Percentiles rank a stretch among this genome's conserved stretches.
Conservation (phyloP, 1,284 basidiomycete species). For the Ceratobasidium sp. region DNA sequence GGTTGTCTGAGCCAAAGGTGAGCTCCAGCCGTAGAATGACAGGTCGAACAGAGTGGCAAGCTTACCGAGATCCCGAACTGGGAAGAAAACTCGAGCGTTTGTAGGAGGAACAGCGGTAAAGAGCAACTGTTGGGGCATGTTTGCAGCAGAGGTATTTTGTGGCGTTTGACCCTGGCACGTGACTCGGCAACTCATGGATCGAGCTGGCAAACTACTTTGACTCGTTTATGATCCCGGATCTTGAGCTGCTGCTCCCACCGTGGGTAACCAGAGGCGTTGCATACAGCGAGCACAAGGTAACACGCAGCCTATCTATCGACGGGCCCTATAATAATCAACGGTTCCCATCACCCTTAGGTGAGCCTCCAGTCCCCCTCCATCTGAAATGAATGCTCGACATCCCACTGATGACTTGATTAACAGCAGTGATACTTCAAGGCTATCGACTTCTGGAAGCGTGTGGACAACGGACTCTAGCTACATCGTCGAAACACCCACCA, state of each 20-base stretch:
- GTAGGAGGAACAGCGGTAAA: background rate
- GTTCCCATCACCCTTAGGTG: background rate
- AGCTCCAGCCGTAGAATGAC: background rate
- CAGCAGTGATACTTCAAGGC: background rate
- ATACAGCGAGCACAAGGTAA: background rate
- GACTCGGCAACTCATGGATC: background rate
- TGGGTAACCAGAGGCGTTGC: conserved; percentile 4
- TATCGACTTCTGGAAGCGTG: background rate
- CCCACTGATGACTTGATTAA: background rate
- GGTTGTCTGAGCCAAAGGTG: background rate
- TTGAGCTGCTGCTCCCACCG: conserved; percentile 6
- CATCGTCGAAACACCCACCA: conserved; percentile 11
- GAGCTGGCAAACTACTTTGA: background rate
- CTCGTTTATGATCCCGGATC: conserved; percentile 4
- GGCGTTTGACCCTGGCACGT: background rate
- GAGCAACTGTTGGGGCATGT: background rate
- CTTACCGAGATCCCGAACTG: background rate
- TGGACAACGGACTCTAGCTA: background rate
- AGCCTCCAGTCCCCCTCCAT: background rate
- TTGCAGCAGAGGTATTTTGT: background rate
- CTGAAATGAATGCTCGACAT: background rate
- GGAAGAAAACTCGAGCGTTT: background rate
- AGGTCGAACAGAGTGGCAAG: background rate
- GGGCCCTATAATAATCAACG: background rate
- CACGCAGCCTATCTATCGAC: background rate